phyloP scores from a whole-genome alignment of 2,329 filamentous ascomycete species.

The Exophiala sideris region DNA sequence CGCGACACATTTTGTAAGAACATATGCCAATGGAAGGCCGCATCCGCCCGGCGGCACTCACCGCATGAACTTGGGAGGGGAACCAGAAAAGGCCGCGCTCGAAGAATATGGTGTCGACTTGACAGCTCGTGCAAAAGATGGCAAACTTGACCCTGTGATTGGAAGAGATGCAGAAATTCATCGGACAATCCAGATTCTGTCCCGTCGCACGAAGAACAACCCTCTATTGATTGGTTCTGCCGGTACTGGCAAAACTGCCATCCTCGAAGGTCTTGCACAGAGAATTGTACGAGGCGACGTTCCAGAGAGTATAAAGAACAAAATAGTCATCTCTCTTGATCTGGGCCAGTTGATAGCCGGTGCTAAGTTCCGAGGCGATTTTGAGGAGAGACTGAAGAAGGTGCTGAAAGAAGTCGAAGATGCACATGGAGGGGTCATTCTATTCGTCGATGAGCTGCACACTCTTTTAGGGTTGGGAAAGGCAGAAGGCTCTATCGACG shows the following conservation, averaged over 20 bases:
- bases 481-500: constrained; percentile 93
- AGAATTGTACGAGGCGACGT: constrained; percentile 91
- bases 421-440: constrained; percentile 81
- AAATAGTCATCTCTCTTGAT: constrained; percentile 81
- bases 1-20: constrained; percentile 27
- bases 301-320: constrained; percentile 93
- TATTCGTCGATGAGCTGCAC: constrained; percentile 90
- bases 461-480: constrained; percentile 89
- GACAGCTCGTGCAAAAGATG: constrained; percentile 76
- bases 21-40: constrained; percentile 56
- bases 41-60: constrained; percentile 90
- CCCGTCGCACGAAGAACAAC: constrained; percentile 94
- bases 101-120: constrained; percentile 91
- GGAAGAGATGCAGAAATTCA: constrained; percentile 89
- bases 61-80: constrained; percentile 81
- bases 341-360: constrained; percentile 91
- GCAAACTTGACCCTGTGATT: constrained; percentile 94
- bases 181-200: constrained; percentile 89
- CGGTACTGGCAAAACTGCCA: constrained; percentile 97
- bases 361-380: constrained; percentile 92
- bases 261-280: constrained; percentile 91
- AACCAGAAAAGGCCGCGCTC: constrained; percentile 75
- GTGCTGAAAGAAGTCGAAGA: constrained; percentile 89
- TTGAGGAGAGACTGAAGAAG: constrained; percentile 88
- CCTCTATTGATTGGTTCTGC: constrained; percentile 96